phyloP scores from a whole-genome alignment of 768 basidiomycete genomes.

The Kwoniella newhampshirensis region DNA sequence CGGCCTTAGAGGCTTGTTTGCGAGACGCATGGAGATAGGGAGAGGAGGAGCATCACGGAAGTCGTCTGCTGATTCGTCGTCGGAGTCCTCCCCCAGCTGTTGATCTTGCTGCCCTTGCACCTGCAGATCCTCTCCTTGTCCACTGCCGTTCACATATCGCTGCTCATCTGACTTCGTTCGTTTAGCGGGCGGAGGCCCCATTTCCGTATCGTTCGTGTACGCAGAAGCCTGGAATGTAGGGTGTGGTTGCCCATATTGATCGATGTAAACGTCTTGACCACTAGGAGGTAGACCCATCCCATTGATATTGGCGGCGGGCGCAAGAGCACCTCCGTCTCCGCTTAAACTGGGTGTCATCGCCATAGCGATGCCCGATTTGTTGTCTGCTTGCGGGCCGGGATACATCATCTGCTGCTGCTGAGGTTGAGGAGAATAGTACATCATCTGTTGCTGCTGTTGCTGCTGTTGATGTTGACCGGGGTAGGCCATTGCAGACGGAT shows the following conservation, averaged over 20 bases:
- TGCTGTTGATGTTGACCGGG: constrained; percentile 52
- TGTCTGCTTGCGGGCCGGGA: constrained; percentile 9
- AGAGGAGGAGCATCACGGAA: constrained; percentile 30
- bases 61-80: constrained; percentile 35
- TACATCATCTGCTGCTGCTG: constrained; percentile 10
- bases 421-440: constrained; percentile 25
- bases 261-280: constrained; percentile 41
- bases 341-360: constrained; percentile 22
- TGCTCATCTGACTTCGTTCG: constrained; percentile 26
- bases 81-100: constrained; percentile 32
- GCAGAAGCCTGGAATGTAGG: constrained; percentile 13
- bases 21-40: constrained; percentile 39
- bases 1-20: constrained; percentile 45
- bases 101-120: constrained; percentile 13
- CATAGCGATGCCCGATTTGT: constrained; percentile 16
- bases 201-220: constrained; percentile 18
- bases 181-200: constrained; percentile 35
- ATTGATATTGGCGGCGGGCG: constrained; percentile 40
- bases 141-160: constrained; percentile 16
- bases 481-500: constrained; percentile 28
- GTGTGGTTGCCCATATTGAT: constrained; percentile 49
- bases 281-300: constrained; percentile 31
- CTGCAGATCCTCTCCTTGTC: constrained; percentile 9
- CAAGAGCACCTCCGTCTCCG: constrained; percentile 20
- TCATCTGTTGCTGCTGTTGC: constrained; percentile 20